Evolutionary conservation across 176 grass and related monocot genomes (phyloP), one percentile per base, ranked within the genome.

Genomic region (Eragrostis nindensis): DNA sequence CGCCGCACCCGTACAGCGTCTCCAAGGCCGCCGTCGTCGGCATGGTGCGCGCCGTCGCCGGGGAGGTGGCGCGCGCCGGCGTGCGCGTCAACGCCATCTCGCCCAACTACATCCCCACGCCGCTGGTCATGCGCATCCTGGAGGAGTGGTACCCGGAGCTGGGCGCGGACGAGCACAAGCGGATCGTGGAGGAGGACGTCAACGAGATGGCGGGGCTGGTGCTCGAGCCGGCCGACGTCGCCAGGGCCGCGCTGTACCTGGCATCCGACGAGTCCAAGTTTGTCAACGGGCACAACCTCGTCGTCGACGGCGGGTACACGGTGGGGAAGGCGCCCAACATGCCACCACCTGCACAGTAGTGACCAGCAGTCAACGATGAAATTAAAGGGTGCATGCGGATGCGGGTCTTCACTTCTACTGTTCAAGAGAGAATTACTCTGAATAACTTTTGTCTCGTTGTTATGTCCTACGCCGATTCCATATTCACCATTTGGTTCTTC

Each of bases 231-330:
- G 62, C 50, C 44, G 76, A 79, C 46, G 11, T 82, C 0, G 80
- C 68, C 0, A 41, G 44, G 44, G 80, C 80, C 2, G 69, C 80
- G 1, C 0, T 73, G 13, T 82, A 73, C 56, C 68, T 94, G 17
- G 89, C 86, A 7, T 94, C 92, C 1, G 92, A 94, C 62, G 89
- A 94, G 7, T 70, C 89, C 46, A 48, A 48, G 46, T 48, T 14
- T 8, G 10, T 48, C 0, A 48, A 48, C 3, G 46, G 46, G 11
- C 46, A 48, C 46, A 48, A 48, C 46, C 46, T 48, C 46, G 46
- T 48, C 46, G 46, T 48, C 46, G 13, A 48, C 46, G 46, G 46
- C 2, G 46, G 46, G 1, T 48, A 48, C 46, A 48, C 46, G 11
- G 46, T 48, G 10, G 46, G 46, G 46, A 48, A 48, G 46, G 11